These are phyloP conservation scores for Megacollybia marginata DNA, from an alignment of 768 basidiomycete species.

Conservation along the genomic window DNA sequence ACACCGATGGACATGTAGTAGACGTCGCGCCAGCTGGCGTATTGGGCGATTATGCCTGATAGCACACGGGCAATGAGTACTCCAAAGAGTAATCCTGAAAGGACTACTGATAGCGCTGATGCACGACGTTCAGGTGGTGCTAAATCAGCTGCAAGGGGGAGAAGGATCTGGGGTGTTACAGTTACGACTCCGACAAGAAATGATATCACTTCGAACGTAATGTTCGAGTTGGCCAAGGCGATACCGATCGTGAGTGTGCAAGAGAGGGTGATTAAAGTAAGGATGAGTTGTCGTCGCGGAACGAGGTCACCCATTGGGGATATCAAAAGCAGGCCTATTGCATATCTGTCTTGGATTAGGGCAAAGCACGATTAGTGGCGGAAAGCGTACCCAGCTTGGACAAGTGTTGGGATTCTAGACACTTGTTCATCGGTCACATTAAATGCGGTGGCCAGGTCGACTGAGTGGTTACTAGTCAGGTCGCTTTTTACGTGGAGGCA, in stretches of 20 bases:
- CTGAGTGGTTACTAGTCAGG: constrained; percentile 13
- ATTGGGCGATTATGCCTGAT: constrained; percentile 69
- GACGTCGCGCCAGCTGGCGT: constrained; percentile 62
- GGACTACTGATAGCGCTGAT: constrained; percentile 67
- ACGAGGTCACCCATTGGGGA: constrained; percentile 81
- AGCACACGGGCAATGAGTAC: constrained; percentile 70
- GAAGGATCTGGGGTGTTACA: constrained; percentile 73
- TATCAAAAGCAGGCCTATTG: constrained; percentile 64
- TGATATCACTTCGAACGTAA: constrained; percentile 56
- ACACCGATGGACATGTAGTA: constrained; percentile 75
- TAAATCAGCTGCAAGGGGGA: constrained; percentile 74
- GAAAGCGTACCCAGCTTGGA: constrained; percentile 54
- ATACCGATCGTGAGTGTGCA: constrained; percentile 65
- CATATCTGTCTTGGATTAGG: constrained; percentile 41
- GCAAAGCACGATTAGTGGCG: not conserved
- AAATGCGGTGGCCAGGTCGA: constrained; percentile 35
- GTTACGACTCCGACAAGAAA: constrained; percentile 66
- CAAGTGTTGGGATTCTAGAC: constrained; percentile 52
- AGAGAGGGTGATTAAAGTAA: constrained; percentile 47
- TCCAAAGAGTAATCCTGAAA: constrained; percentile 63
- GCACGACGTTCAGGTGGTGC: constrained; percentile 69
- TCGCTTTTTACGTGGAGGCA: constrained; percentile 3
- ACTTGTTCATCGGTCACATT: constrained; percentile 30
- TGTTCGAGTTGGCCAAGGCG: constrained; percentile 49
- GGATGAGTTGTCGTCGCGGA: constrained; percentile 63